A percentile compares a stretch with the other conserved stretches of the same genome.
phyloP scores from a whole-genome alignment of 1,284 basidiomycete genomes.

The Malassezia globosa region DNA sequence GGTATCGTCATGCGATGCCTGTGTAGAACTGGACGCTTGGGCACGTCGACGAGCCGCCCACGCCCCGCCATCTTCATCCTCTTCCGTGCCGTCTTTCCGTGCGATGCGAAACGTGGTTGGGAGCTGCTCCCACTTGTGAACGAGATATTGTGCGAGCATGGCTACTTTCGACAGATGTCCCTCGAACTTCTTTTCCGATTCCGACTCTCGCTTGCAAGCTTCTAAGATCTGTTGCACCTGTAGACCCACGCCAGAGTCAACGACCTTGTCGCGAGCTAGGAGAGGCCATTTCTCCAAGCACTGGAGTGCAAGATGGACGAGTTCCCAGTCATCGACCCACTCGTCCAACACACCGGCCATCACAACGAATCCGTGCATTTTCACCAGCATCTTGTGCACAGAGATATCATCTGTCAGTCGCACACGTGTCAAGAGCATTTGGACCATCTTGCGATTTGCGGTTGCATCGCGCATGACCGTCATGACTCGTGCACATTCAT shows the following conservation, averaged over 20 bases:
- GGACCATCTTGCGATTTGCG: conserved; percentile 66
- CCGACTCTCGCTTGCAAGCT: not conserved
- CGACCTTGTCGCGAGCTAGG: conserved; percentile 80
- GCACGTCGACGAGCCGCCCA: conserved; percentile 10
- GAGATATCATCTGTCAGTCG: conserved; percentile 74
- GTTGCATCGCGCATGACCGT: conserved; percentile 79
- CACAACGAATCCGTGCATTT: conserved; percentile 81
- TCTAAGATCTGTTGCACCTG: conserved; percentile 40
- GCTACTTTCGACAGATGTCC: no score
- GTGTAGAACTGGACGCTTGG: conserved; percentile 13
- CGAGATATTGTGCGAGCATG: conserved; percentile 51
- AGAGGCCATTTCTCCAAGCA: conserved; percentile 59
- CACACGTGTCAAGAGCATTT: conserved; percentile 73
- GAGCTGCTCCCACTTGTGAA: conserved; percentile 64
- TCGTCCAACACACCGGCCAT: conserved; percentile 83
- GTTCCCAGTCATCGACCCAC: conserved; percentile 60
- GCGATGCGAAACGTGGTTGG: conserved; percentile 67
- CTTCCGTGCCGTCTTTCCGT: conserved; percentile 38
- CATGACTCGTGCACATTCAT: conserved; percentile 71
- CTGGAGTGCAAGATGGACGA: conserved; percentile 56
- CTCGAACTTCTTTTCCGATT: not conserved
- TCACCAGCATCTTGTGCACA: conserved; percentile 73
- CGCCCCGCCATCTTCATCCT: not conserved
- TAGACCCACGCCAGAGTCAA: conserved; percentile 53
- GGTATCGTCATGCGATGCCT: conserved; percentile 22